These are phyloP conservation scores for Aaosphaeria pasadenensis DNA, from an alignment of 2,329 filamentous ascomycete species.

Conservation along the genomic window DNA sequence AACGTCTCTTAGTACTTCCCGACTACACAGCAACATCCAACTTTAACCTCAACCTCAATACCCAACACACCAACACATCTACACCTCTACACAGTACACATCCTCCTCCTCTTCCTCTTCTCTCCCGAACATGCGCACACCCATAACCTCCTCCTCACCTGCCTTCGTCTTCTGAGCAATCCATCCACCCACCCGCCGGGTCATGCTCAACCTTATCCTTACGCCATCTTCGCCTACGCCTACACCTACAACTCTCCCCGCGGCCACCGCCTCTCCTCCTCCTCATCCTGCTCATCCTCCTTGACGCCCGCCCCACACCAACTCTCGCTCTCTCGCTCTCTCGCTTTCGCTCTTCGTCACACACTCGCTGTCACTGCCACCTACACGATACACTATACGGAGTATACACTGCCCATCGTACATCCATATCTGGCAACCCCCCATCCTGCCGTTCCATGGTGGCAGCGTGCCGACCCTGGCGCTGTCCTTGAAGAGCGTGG, in stretches of 20 bases:
- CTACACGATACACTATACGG: neutral
- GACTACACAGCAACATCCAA: too few species aligned
- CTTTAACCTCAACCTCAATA: too few species aligned
- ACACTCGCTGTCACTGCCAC: neutral
- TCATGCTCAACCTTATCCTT: slow-evolving; percentile 5
- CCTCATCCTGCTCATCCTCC: neutral
- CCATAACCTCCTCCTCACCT: too few species aligned
- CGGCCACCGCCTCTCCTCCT: neutral
- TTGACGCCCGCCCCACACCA: neutral
- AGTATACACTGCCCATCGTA: too few species aligned
- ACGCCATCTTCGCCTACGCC: slow-evolving; percentile 5
- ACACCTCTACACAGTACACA: too few species aligned
- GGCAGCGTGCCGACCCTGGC: slow-evolving; percentile 1
- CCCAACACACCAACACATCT: too few species aligned
- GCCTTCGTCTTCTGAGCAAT: too few species aligned
- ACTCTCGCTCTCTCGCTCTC: neutral
- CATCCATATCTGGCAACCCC: neutral
- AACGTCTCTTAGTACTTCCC: too few species aligned
- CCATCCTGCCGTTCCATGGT: slow-evolving; percentile 10
- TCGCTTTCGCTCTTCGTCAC: neutral
- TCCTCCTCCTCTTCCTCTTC: too few species aligned
- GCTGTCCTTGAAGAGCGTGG: neutral
- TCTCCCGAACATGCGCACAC: too few species aligned
- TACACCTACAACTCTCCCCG: slow-evolving; percentile 5
- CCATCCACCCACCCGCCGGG: neutral